phyloP scores from a whole-genome alignment of 257 asterid species.

The Scutellaria barbata region DNA sequence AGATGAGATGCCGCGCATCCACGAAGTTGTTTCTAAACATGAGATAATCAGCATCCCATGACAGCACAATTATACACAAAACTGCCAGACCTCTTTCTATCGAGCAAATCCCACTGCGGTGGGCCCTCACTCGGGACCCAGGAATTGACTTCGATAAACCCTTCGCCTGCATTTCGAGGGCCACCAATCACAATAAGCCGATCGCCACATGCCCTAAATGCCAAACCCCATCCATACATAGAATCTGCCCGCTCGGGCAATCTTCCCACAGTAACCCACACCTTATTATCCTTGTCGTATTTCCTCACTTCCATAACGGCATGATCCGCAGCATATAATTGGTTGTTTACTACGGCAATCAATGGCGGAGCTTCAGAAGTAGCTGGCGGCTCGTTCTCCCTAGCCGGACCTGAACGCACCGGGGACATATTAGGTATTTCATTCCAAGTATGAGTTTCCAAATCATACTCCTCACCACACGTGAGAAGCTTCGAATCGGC shows the following conservation, averaged over 20 bases:
- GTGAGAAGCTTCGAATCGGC: constrained; percentile 41
- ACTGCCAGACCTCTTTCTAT: constrained; percentile 71
- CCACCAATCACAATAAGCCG: constrained; percentile 81
- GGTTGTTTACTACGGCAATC: constrained; percentile 79
- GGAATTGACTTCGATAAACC: constrained; percentile 56
- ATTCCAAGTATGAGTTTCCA: constrained; percentile 62
- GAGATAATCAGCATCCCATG: constrained; percentile 76
- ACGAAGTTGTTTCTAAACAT: constrained; percentile 36
- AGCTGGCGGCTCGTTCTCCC: constrained; percentile 61
- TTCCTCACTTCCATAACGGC: constrained; percentile 80
- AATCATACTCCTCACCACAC: constrained; percentile 55
- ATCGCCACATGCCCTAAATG: constrained; percentile 61
- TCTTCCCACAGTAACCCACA: constrained; percentile 66
- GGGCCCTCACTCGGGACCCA: constrained; percentile 60
- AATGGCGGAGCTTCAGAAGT: constrained; percentile 88
- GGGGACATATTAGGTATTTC: constrained; percentile 89
- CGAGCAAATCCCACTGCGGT: constrained; percentile 63
- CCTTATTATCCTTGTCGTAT: constrained; percentile 51
- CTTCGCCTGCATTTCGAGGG: constrained; percentile 53
- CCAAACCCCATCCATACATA: constrained; percentile 74
- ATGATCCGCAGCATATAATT: constrained; percentile 83
- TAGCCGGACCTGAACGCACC: constrained; percentile 52
- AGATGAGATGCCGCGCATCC: constrained; percentile 52
- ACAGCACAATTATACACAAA: constrained; percentile 95
- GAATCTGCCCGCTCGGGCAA: constrained; percentile 82